These are phyloP conservation scores for Aspergillus amoenus DNA, from an alignment of 2,329 filamentous ascomycete species.

Conservation along the genomic window DNA sequence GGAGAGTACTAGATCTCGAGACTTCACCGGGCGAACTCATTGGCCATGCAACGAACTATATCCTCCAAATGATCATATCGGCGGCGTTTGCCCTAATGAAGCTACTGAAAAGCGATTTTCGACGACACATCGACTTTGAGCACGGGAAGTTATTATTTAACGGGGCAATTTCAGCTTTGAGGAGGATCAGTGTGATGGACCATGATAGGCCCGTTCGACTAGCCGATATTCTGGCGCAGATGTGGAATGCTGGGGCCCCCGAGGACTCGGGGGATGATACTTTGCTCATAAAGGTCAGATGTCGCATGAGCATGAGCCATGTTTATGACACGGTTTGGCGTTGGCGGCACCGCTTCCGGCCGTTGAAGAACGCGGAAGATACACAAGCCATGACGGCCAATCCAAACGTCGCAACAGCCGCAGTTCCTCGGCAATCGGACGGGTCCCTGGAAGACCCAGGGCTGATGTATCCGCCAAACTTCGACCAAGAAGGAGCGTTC, in stretches of 20 bases:
- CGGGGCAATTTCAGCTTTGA: constrained; percentile 56
- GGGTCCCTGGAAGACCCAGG: constrained; percentile 30
- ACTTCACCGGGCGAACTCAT: constrained; percentile 48
- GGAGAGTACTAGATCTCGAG: constrained; percentile 45
- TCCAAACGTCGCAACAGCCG: constrained; percentile 33
- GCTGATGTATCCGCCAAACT: constrained; percentile 34
- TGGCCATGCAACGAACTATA: constrained; percentile 58
- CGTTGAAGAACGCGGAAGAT: constrained; percentile 59
- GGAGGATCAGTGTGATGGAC: constrained; percentile 59
- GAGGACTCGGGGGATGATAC: constrained; percentile 36
- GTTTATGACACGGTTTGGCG: constrained; percentile 67
- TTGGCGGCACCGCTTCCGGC: constrained; percentile 65
- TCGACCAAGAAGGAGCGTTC: constrained; percentile 37
- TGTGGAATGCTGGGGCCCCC: constrained; percentile 56
- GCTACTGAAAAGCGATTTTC: constrained; percentile 63
- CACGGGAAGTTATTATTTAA: constrained; percentile 58
- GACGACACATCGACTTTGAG: constrained; percentile 53
- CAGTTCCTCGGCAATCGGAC: constrained; percentile 29
- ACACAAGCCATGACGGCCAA: constrained; percentile 60
- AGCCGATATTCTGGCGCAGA: constrained; percentile 63
- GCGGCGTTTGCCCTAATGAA: constrained; percentile 64
- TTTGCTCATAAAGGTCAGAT: constrained; percentile 62
- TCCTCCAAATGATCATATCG: constrained; percentile 65
- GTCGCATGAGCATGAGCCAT: constrained; percentile 65
- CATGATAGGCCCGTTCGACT: constrained; percentile 64